Evolutionary conservation across 306 rosid genomes (phyloP), one percentile per base, ranked within the genome.

Genomic region (Cicer judaicum): DNA sequence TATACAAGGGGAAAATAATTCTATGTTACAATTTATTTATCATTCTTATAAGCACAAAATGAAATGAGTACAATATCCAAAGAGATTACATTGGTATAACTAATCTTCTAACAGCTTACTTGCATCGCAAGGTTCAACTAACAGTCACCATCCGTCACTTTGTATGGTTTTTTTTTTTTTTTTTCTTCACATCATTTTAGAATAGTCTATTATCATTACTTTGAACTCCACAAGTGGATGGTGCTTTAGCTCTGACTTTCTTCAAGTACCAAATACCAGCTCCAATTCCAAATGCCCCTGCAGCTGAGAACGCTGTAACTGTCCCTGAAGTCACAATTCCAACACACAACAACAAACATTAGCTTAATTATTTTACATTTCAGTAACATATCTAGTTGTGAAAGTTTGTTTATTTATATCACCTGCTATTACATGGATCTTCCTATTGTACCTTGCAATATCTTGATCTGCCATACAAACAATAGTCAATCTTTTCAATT

Each of bases 141-240:
- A 24, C 34, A 2, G 34, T 24, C 34, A 24, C 34, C 4, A 24
- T 24, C 4, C 2, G 34, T 24, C 4, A 24, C 34, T 65, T 43
- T 75, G 68, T 86, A 24, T 59, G 69, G 24, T 36, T 68, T 5
- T 41, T 41, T 13, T 12, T 13, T 34, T 19, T 19, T 19, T n/a
- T n/a, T n/a, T n/a, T n/a, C 34, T 47, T 64, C 54, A 21, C 66
- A 59, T 50, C 2, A 15, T 76, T 47, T 72, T 93, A 94, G 81
- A 94, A 94, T 85, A 90, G 92, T 78, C 97, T 86, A 73, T 94
- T 94, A 40, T 90, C 98, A 14, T 89, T 94, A 79, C 57, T 87
- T 83, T 94, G 97, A 78, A 94, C 96, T 75, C 99, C 97, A 81
- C 96, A 90, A 11, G 96, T 89, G 2, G 87, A 91, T 43, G 96